phyloP scores from a whole-genome alignment of 2,329 filamentous ascomycete species.

The Xylariaceae sp. region DNA sequence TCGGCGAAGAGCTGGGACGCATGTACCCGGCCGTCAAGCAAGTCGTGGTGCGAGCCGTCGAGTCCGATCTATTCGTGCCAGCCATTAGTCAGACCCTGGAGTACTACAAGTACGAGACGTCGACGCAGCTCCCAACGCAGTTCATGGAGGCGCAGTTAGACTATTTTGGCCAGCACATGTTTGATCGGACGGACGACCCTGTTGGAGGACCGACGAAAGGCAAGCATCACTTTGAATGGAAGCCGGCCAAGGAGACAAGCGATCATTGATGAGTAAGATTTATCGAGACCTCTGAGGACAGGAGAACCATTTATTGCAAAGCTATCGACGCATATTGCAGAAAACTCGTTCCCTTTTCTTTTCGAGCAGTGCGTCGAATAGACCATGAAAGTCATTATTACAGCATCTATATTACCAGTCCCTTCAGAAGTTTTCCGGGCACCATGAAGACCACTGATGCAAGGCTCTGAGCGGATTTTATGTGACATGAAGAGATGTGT shows the following conservation, averaged over 20 bases:
- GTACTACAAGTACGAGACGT: slow-evolving; percentile 61
- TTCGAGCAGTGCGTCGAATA: no score
- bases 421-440: no score
- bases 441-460: no score
- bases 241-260: slow-evolving; percentile 28
- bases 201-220: slow-evolving; percentile 50
- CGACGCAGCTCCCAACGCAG: slow-evolving; percentile 57
- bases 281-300: no score
- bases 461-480: no score
- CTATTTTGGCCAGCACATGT: slow-evolving; percentile 66
- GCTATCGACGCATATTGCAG: no score
- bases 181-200: slow-evolving; percentile 53
- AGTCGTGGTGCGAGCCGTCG: slow-evolving; percentile 49
- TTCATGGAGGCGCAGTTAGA: slow-evolving; percentile 71
- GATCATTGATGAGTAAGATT: no score
- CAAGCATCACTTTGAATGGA: slow-evolving; percentile 62
- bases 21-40: slow-evolving; percentile 49
- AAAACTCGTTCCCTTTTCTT: no score
- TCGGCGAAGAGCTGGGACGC: slow-evolving; percentile 50
- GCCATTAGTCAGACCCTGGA: slow-evolving; percentile 59
- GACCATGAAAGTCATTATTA: no score
- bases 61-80: slow-evolving; percentile 57
- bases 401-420: no score
- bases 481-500: no score
- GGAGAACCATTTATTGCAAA: no score